phyloP scores from a whole-genome alignment of 352 stramenopile species.

The Phytopythium oedochilum region DNA sequence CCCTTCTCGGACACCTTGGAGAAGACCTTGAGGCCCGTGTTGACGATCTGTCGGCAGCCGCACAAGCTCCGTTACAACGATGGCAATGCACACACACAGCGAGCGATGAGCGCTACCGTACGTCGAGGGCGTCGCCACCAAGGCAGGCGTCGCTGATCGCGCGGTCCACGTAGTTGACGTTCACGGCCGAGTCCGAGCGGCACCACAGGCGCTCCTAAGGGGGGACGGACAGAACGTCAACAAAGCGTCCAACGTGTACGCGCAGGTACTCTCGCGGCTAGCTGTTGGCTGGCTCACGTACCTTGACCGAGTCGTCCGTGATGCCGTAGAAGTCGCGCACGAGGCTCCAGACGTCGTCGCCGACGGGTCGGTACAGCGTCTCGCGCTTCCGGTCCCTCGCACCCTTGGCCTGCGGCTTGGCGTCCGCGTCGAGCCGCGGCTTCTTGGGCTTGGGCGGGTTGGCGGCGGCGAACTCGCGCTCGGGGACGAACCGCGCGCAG shows the following conservation, averaged over 20 bases:
- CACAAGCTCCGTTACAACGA: too few relatives aligned
- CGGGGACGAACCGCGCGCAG: constrained; percentile 53
- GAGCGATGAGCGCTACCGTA: too few relatives aligned
- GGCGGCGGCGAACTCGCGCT: constrained; percentile 26
- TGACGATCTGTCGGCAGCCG: constrained; percentile 89
- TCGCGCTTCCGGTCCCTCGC: constrained; percentile 46
- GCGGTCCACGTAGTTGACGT: constrained; percentile 78
- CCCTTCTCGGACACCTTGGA: constrained; percentile 65
- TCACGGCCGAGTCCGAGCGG: constrained; percentile 65
- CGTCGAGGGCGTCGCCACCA: constrained; percentile 59
- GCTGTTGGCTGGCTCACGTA: constrained; percentile 9
- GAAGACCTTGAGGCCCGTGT: constrained; percentile 90
- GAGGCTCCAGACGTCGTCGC: constrained; percentile 53
- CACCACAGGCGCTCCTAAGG: constrained; percentile 68
- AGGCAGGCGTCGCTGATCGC: constrained; percentile 60
- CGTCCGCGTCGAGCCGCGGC: constrained; percentile 17
- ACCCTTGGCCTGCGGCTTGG: constrained; percentile 12
- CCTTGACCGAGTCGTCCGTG: constrained; percentile 39
- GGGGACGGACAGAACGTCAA: too few relatives aligned
- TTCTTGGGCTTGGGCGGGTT: constrained; percentile 51
- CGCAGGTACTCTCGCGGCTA: too few relatives aligned
- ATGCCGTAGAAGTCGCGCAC: constrained; percentile 69
- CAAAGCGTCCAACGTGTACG: too few relatives aligned
- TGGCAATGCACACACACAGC: too few relatives aligned
- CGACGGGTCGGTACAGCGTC: constrained; percentile 63